These are phyloP conservation scores for Aureobasidium sp. DNA, from an alignment of 2,329 filamentous ascomycete species.

Conservation along the genomic window DNA sequence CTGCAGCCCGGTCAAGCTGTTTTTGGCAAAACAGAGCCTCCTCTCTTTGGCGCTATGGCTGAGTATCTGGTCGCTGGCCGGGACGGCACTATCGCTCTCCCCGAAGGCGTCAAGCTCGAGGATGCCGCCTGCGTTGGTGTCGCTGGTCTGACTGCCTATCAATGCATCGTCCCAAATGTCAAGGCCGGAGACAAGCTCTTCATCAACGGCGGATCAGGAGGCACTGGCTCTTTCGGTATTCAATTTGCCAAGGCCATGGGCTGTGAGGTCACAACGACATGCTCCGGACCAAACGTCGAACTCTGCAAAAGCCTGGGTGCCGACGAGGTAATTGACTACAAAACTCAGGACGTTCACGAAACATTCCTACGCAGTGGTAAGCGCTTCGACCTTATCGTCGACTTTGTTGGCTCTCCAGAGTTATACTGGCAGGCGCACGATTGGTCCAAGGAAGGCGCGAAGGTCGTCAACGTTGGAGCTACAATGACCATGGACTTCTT, in stretches of 20 bases:
- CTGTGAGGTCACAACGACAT: slow-evolving; percentile 53
- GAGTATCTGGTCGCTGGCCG: slow-evolving; percentile 30
- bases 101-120: slow-evolving; percentile 30
- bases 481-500: slow-evolving; percentile 28
- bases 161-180: slow-evolving; percentile 32
- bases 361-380: slow-evolving; percentile 41
- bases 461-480: slow-evolving; percentile 49
- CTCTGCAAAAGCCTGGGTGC: slow-evolving; percentile 54
- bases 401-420: slow-evolving; percentile 49
- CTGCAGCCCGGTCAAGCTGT: slow-evolving; percentile 34
- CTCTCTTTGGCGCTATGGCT: slow-evolving; percentile 31
- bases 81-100: slow-evolving; percentile 25
- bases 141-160: slow-evolving; percentile 35
- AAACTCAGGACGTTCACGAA: slow-evolving; percentile 41
- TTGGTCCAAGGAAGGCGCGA: slow-evolving; percentile 44
- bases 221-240: slow-evolving; percentile 53
- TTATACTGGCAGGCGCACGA: slow-evolving; percentile 49
- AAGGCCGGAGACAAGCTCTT: slow-evolving; percentile 48
- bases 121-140: slow-evolving; percentile 33
- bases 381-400: slow-evolving; percentile 48
- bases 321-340: slow-evolving; percentile 58
- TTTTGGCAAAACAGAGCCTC: slow-evolving; percentile 31
- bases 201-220: slow-evolving; percentile 59
- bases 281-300: slow-evolving; percentile 51
- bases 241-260: slow-evolving; percentile 58